These are phyloP conservation scores for Hypsizygus marmoreus DNA, from an alignment of 768 basidiomycete genomes.

Conservation along the genomic window DNA sequence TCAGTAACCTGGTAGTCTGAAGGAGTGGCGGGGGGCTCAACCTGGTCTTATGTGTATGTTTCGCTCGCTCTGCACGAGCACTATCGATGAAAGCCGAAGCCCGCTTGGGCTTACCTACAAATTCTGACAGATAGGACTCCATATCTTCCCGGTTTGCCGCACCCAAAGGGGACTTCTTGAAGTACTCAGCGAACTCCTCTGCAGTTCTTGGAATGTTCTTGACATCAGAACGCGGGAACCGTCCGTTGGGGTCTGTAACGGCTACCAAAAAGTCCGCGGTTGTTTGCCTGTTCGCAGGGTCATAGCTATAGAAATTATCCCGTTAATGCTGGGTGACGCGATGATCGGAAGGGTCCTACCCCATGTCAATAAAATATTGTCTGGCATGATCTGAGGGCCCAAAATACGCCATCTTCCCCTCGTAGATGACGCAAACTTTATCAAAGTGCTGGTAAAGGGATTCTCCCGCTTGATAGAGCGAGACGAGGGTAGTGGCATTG, in stretches of 20 bases:
- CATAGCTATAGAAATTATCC: conserved; percentile 36
- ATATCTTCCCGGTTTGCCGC: conserved; percentile 47
- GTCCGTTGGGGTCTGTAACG: conserved; percentile 62
- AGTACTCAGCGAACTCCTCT: conserved; percentile 56
- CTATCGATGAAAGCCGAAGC: conserved; percentile 47
- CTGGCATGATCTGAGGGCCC: conserved; percentile 66
- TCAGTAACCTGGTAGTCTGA: too few species aligned
- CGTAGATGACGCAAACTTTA: conserved; percentile 80
- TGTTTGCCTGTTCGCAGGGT: conserved; percentile 63
- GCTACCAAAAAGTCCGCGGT: conserved; percentile 65
- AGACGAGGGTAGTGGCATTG: conserved; percentile 66
- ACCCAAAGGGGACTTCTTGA: conserved; percentile 41
- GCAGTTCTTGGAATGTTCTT: conserved; percentile 53
- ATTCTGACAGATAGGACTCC: conserved; percentile 42
- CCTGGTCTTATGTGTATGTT: conserved; percentile 38
- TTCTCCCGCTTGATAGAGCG: conserved; percentile 85
- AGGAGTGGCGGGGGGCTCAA: too few species aligned
- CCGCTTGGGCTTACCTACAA: conserved; percentile 45
- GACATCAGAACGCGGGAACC: conserved; percentile 47
- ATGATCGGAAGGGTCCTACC: conserved; percentile 18
- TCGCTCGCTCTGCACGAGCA: conserved; percentile 53
- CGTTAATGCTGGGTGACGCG: background rate
- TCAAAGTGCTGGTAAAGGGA: conserved; percentile 66
- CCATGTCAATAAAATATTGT: conserved; percentile 72
- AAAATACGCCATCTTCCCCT: conserved; percentile 74